Evolutionary conservation across 805 yeast species (phyloP), one percentile per base, ranked within the genome.

Genomic region (Blastobotrys peoriensis): DNA sequence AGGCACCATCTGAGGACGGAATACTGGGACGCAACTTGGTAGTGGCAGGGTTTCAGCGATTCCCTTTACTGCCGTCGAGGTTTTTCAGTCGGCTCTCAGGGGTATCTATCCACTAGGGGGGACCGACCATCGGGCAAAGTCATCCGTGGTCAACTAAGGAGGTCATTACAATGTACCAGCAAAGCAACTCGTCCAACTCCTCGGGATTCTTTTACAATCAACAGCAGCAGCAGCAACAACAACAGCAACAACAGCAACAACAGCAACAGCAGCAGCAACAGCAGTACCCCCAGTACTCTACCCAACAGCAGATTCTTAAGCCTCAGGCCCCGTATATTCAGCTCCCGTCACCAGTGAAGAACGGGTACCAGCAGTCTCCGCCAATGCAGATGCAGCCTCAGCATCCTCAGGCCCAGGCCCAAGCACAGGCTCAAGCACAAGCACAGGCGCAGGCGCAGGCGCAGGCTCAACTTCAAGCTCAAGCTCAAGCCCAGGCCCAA

Each of bases 161-260:
- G n/a, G n/a, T 18, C 19, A 19, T 19, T n/a, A 30, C 19, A 25
- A 39, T 39, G 42, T 39, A 39, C 22, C 42, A 39, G 27, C 42
- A 39, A 20, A 16, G 23, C n/a, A 39, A 39, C 36, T 9, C 10
- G 13, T 39, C 42, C 21, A 39, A 39, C 36, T 28, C 35, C 36
- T 39, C 42, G 35, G 42, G 42, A 17, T 39, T 39, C 19, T 39
- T 39, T 21, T 39, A 39, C 36, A 33, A 39, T 33, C 35, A 39
- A 15, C 35, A 39, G 17, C 42, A 39, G 17, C 34, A 25, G 30
- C 30, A 25, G 13, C 30, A 25, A 25, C 30, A 25, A 25, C 30
- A 25, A 25, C 30, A 25, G 30, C 30, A 25, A 8, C 30, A 25
- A 25, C 30, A 25, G 30, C 30, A 25, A 13, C 30, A 25, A 13